Conservation (phyloP, 495 filamentous ascomycete genomes). For the Aspergillus sclerotiicarbonarius region DNA sequence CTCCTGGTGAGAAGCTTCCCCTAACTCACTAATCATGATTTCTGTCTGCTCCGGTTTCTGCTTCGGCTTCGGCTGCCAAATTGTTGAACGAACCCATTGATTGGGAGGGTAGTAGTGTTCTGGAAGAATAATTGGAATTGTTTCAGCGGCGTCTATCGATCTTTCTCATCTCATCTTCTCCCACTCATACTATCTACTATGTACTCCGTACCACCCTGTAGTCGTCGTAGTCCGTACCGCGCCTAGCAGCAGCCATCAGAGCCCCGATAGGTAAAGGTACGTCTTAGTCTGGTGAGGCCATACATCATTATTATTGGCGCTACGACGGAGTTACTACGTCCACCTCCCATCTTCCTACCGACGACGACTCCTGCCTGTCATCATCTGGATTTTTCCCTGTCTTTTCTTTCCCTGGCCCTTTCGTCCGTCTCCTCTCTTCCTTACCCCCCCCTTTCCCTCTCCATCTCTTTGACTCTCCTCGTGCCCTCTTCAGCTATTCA, state of each 20-base stretch:
- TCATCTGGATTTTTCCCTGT: constrained; percentile 1
- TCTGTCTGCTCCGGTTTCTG: too few relatives aligned
- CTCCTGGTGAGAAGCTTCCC: neutral
- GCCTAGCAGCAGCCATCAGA: constrained; percentile 3
- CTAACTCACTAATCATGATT: too few relatives aligned
- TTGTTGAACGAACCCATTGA: too few relatives aligned
- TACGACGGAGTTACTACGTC: constrained; percentile 1
- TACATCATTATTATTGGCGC: constrained; percentile 7
- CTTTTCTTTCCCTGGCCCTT: constrained; percentile 3
- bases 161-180: neutral
- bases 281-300: constrained; percentile 1
- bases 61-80: too few relatives aligned
- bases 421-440: neutral
- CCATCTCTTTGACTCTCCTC: neutral
- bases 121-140: too few relatives aligned
- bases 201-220: too few relatives aligned
- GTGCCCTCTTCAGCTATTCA: neutral
- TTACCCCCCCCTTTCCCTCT: neutral
- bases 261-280: neutral
- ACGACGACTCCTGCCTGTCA: neutral
- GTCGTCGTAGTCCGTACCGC: neutral
- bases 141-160: neutral
- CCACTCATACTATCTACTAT: too few relatives aligned
- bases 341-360: neutral
- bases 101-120: too few relatives aligned